A percentile compares a stretch with the other conserved stretches of the same genome.
These are phyloP conservation scores for Mariannaea elegans DNA, from an alignment of 2,329 filamentous ascomycete genomes.

Conservation along the genomic window DNA sequence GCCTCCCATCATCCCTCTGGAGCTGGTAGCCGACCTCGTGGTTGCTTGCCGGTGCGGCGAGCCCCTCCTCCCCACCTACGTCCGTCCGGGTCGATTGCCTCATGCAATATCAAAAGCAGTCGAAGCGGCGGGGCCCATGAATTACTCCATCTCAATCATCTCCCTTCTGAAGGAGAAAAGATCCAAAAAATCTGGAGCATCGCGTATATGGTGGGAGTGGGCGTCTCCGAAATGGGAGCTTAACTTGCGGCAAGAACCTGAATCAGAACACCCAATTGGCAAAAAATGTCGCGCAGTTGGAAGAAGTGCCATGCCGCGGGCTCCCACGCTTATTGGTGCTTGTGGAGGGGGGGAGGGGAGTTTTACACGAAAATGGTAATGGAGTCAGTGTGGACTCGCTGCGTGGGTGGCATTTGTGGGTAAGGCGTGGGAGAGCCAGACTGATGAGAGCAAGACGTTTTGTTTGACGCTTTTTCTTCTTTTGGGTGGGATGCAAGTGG, in stretches of 20 bases:
- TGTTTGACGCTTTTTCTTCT: background rate
- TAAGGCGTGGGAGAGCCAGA: background rate
- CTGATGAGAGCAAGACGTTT: background rate
- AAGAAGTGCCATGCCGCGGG: background rate
- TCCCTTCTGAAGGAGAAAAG: background rate
- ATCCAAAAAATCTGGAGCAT: background rate
- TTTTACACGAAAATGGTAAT: background rate
- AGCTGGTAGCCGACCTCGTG: too few species aligned
- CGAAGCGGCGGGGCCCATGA: background rate
- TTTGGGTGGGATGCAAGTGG: slow-evolving; percentile 7
- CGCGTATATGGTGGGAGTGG: background rate
- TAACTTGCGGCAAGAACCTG: background rate
- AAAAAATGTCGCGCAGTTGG: slow-evolving; percentile 15
- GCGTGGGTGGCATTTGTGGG: background rate
- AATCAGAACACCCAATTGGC: background rate
- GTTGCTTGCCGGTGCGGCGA: too few species aligned
- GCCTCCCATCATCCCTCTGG: too few species aligned
- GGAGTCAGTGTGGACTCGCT: background rate
- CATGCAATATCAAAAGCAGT: background rate
- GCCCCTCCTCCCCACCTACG: background rate
- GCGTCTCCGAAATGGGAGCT: background rate
- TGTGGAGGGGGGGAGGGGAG: too few species aligned
- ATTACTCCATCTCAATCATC: background rate
- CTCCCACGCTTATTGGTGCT: slow-evolving; percentile 3
- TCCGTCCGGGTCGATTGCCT: background rate